Conservation (phyloP, 805 yeast genomes). For the Yamadazyma paraphyllophila region DNA sequence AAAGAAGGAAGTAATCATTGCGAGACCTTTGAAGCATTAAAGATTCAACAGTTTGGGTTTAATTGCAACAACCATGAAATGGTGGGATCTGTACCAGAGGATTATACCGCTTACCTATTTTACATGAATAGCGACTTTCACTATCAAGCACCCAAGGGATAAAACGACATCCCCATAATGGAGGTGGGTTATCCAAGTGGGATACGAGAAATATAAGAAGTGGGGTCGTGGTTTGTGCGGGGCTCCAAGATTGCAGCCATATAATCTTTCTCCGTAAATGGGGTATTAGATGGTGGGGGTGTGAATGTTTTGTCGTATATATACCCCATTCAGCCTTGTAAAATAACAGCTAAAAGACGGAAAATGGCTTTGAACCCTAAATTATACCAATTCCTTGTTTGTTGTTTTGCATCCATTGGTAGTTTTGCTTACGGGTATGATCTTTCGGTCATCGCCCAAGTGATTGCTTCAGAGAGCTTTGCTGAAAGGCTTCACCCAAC, state of each 20-base stretch:
- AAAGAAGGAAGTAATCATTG: no score
- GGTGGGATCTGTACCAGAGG: no score
- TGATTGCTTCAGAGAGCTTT: constrained; percentile 24
- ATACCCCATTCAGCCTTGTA: neutral
- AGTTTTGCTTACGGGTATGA: constrained; percentile 27
- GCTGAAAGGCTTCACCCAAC: constrained; percentile 11
- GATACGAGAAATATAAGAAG: no score
- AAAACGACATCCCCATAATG: no score
- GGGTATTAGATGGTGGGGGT: neutral
- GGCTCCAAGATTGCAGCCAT: neutral
- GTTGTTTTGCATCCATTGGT: constrained; percentile 17
- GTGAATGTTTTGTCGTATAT: neutral
- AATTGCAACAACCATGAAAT: no score
- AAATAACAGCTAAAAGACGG: neutral
- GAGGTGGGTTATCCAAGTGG: no score
- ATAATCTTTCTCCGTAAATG: neutral
- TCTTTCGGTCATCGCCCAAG: constrained; percentile 28
- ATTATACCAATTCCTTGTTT: constrained; percentile 16
- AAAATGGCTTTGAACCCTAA: constrained; percentile 15
- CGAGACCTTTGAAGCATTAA: no score
- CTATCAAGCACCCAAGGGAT: no score
- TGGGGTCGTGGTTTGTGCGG: neutral
- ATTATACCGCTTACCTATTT: no score
- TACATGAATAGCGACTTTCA: no score
- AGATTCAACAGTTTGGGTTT: no score